Conservation (phyloP, 371 early-diverging fungal genomes). For the Mortierella sp. region DNA sequence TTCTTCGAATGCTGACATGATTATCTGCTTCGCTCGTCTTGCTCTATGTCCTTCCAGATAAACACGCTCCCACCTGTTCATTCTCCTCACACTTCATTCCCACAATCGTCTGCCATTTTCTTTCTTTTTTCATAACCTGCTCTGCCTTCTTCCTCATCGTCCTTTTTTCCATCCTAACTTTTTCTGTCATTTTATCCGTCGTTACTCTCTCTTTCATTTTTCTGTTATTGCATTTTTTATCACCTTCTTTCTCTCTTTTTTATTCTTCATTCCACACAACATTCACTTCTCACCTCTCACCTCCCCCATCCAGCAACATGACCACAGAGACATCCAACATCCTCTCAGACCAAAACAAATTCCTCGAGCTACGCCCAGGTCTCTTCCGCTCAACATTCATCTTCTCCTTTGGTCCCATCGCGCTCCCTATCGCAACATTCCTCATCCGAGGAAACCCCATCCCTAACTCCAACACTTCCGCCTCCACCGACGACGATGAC, state of each 20-base stretch:
- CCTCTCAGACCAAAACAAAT: constrained; percentile 34
- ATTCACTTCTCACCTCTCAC: background rate
- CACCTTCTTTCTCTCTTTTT: background rate
- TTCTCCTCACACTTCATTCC: background rate
- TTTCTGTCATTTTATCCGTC: no score
- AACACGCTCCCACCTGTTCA: background rate
- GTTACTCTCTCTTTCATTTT: background rate
- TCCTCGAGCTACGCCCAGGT: constrained; percentile 27
- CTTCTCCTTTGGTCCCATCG: constrained; percentile 10
- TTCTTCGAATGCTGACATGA: background rate
- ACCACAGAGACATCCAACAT: background rate
- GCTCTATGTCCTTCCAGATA: background rate
- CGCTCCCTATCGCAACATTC: constrained; percentile 49
- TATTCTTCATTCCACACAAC: background rate
- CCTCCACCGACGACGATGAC: no score
- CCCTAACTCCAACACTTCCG: background rate
- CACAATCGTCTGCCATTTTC: background rate
- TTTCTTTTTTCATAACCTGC: background rate
- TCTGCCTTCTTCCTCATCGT: background rate
- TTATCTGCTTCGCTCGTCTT: background rate
- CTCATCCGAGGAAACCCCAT: constrained; percentile 28
- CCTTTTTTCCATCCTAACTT: no score
- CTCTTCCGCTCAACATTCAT: constrained; percentile 16
- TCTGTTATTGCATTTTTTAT: background rate
- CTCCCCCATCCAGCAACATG: background rate